Evolutionary conservation across 768 basidiomycete species (phyloP).

Genomic region (Hygrocybe coccinea): DNA sequence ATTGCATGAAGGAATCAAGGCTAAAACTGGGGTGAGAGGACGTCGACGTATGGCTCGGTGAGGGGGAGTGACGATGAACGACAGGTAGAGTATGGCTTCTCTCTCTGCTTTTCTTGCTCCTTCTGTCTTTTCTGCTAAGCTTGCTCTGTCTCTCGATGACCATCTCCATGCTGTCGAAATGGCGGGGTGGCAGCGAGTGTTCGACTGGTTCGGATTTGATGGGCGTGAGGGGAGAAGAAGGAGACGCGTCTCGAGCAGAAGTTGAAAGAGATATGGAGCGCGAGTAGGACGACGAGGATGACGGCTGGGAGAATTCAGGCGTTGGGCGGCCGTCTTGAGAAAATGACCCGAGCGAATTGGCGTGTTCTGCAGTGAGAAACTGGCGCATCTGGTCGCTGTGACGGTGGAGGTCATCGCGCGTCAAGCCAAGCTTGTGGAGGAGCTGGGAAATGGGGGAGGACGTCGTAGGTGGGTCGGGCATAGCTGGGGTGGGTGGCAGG

Average conservation of each 20-base stretch:
- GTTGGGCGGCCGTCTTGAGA: constrained; percentile 25
- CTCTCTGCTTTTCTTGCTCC: constrained; percentile 39
- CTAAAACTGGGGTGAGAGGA: constrained; percentile 34
- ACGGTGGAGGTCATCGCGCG: constrained; percentile 66
- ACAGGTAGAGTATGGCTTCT: constrained; percentile 26
- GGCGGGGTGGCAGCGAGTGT: constrained; percentile 44
- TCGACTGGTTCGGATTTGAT: constrained; percentile 62
- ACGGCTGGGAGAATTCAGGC: constrained; percentile 28
- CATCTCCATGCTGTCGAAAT: constrained; percentile 71
- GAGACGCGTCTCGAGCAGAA: constrained; percentile 51
- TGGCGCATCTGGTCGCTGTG: constrained; percentile 78
- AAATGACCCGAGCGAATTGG: constrained; percentile 42
- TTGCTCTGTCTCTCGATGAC: constrained; percentile 71
- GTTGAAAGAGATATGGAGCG: constrained; percentile 43
- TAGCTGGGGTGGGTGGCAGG: constrained; percentile 2
- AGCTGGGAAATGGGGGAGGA: constrained; percentile 70
- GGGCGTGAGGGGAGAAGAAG: constrained; percentile 49
- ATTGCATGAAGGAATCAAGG: constrained; percentile 46
- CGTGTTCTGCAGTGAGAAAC: constrained; percentile 58
- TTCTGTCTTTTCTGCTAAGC: constrained; percentile 50
- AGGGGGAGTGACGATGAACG: constrained; percentile 43
- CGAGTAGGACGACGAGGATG: constrained; percentile 35
- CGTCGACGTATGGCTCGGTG: constrained; percentile 44
- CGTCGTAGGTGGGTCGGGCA: background rate
- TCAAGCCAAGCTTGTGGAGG: constrained; percentile 65